Conservation (phyloP, 2,329 filamentous ascomycete genomes). For the Karstenula rhodostoma region DNA sequence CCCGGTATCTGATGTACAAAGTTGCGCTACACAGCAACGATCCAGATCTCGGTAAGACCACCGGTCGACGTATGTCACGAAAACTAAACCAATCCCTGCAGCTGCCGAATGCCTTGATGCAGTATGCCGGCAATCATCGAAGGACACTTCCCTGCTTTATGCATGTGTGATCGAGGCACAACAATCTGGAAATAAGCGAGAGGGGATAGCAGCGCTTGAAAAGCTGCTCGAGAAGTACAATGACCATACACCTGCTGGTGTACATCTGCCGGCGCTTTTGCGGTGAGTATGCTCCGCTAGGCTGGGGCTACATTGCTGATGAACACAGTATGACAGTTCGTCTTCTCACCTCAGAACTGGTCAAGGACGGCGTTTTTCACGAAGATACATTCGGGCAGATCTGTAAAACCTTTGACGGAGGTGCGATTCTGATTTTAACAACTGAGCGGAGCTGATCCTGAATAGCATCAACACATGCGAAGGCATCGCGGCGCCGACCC, state of each 20-base stretch:
- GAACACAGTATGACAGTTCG: slow-evolving; percentile 53
- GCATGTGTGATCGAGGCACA: slow-evolving; percentile 83
- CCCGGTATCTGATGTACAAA: slow-evolving; percentile 79
- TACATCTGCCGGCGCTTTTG: slow-evolving; percentile 71
- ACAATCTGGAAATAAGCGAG: slow-evolving; percentile 66
- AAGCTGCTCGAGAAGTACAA: slow-evolving; percentile 66
- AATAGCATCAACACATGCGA: slow-evolving; percentile 57
- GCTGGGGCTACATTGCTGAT: slow-evolving; percentile 14
- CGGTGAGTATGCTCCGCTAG: slow-evolving; percentile 61
- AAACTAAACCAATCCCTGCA: slow-evolving; percentile 33
- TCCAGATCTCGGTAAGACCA: slow-evolving; percentile 56
- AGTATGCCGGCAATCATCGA: slow-evolving; percentile 62
- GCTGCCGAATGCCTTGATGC: slow-evolving; percentile 70
- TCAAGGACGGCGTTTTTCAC: slow-evolving; percentile 38
- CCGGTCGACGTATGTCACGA: neutral
- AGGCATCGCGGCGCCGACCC: slow-evolving; percentile 54
- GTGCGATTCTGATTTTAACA: slow-evolving; percentile 34
- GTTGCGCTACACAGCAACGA: slow-evolving; percentile 69
- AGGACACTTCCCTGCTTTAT: slow-evolving; percentile 73
- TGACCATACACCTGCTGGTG: slow-evolving; percentile 54
- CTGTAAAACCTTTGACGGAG: slow-evolving; percentile 63
- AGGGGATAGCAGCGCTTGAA: slow-evolving; percentile 67
- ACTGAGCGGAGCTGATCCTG: slow-evolving; percentile 46
- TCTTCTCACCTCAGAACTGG: slow-evolving; percentile 55
- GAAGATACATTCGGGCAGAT: slow-evolving; percentile 56